Conservation (phyloP, 129 eudicot species). For the Saposhnikovia divaricata region DNA sequence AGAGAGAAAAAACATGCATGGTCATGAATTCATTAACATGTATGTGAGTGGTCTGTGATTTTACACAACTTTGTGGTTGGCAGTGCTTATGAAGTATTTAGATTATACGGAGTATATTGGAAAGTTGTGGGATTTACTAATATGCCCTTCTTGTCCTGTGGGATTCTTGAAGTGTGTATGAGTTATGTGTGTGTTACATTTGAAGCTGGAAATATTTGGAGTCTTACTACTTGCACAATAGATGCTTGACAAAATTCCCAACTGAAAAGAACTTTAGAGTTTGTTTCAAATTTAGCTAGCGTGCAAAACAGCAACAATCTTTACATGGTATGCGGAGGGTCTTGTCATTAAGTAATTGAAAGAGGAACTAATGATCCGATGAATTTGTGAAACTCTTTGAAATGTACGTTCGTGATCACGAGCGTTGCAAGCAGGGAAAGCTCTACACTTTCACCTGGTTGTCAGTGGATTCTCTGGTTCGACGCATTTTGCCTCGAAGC, state of each 20-base stretch:
- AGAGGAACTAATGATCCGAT: no score
- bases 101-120: not conserved
- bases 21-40: constrained; percentile 37
- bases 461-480: no score
- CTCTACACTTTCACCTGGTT: no score
- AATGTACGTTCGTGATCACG: not conserved
- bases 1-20: constrained; percentile 35
- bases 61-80: not conserved
- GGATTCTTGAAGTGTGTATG: not conserved
- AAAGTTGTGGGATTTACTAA: no score
- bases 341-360: no score
- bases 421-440: no score
- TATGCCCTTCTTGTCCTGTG: no score
- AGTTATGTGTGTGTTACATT: not conserved
- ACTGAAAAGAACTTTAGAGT: not conserved
- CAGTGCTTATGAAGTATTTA: not conserved
- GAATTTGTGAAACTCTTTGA: not conserved
- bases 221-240: not conserved
- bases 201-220: not conserved
- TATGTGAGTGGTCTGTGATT: not conserved
- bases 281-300: no score
- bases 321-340: no score
- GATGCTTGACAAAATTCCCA: not conserved
- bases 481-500: no score
- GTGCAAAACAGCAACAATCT: no score